Percentiles rank a stretch among this genome's conserved stretches.
These are phyloP conservation scores for Coffea canephora DNA, from an alignment of 257 asterid species.

Conservation along the genomic window DNA sequence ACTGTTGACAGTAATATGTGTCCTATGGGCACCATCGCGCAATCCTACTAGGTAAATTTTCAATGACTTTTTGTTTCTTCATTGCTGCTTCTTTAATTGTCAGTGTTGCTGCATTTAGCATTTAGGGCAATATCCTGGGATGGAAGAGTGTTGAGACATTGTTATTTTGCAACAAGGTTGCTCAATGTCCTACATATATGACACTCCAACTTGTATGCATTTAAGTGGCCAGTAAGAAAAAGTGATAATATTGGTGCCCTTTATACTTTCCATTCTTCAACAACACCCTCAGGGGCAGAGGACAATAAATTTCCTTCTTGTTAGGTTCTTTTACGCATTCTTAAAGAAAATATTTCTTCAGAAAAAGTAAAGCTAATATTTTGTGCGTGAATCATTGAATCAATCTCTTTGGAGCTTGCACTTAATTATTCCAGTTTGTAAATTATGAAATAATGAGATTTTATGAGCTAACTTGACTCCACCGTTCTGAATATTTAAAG, in stretches of 20 bases:
- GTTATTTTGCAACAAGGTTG: background rate
- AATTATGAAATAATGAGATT: background rate
- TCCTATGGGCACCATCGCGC: conserved; percentile 85
- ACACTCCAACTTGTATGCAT: no score
- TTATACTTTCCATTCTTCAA: background rate
- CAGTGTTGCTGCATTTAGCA: background rate
- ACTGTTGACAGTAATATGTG: conserved; percentile 69
- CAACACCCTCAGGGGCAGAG: background rate
- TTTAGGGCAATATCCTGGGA: background rate
- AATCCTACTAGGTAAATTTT: conserved; percentile 83
- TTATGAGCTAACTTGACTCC: background rate
- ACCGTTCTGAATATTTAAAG: background rate
- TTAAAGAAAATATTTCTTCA: background rate
- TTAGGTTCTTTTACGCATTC: background rate
- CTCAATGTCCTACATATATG: background rate
- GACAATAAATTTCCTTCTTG: background rate
- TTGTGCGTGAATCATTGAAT: background rate
- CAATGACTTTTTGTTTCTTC: background rate
- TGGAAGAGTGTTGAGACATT: background rate
- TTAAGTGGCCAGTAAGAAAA: background rate
- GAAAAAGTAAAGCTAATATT: background rate
- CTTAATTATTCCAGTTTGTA: background rate
- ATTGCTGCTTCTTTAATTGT: background rate
- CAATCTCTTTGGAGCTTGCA: background rate
- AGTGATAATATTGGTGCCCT: background rate